Conservation (phyloP, 805 yeast species). For the Blastobotrys parvus region DNA sequence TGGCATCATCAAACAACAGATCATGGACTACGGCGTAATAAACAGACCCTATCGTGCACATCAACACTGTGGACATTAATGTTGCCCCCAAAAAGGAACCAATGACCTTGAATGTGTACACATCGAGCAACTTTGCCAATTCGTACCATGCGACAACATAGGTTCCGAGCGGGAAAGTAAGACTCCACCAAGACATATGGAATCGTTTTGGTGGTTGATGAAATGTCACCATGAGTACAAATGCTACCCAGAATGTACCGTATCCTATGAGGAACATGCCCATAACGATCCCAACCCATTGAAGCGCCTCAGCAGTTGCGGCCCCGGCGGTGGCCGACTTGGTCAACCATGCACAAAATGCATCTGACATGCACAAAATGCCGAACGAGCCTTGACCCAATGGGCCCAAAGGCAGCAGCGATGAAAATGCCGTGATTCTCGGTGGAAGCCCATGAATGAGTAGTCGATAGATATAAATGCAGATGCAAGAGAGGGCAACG, state of each 20-base stretch:
- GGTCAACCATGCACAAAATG: constrained; percentile 24
- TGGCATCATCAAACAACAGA: constrained; percentile 9
- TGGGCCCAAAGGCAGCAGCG: constrained; percentile 72
- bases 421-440: constrained; percentile 45
- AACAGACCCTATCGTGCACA: constrained; percentile 34
- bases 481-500: constrained; percentile 47
- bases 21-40: constrained; percentile 5
- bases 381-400: constrained; percentile 80
- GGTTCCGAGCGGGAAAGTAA: constrained; percentile 87
- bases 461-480: constrained; percentile 53
- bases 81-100: constrained; percentile 52
- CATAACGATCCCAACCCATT: constrained; percentile 30
- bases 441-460: constrained; percentile 53
- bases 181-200: constrained; percentile 63
- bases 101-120: constrained; percentile 53
- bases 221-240: constrained; percentile 32
- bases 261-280: constrained; percentile 43
- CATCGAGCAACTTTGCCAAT: constrained; percentile 40
- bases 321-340: constrained; percentile 20
- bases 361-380: constrained; percentile 45
- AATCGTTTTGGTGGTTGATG: constrained; percentile 33
- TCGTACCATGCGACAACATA: constrained; percentile 54
- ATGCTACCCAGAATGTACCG: constrained; percentile 50
- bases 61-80: constrained; percentile 35
- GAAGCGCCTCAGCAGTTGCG: constrained; percentile 23